phyloP scores from a whole-genome alignment of 768 basidiomycete genomes.

The Tylopilus plumbeoviolaceoides region DNA sequence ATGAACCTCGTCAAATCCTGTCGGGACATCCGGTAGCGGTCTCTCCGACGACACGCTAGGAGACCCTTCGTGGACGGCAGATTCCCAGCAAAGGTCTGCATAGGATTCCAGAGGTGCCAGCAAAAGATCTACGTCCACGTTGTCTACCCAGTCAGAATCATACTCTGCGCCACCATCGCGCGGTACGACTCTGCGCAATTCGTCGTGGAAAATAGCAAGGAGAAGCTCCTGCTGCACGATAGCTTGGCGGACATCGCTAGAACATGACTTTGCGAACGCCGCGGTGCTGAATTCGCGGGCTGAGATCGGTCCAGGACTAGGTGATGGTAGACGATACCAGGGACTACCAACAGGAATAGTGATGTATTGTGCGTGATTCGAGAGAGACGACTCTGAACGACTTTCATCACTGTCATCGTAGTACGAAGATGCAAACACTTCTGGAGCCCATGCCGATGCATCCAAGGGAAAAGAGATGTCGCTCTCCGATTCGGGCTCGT shows the following conservation, averaged over 20 bases:
- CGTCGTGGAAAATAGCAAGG: constrained; percentile 30
- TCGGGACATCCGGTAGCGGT: constrained; percentile 26
- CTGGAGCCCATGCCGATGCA: constrained; percentile 19
- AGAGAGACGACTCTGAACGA: constrained; percentile 13
- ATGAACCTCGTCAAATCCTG: constrained; percentile 26
- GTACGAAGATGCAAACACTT: constrained; percentile 9
- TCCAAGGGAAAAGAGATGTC: constrained; percentile 16
- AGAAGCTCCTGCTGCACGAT: constrained; percentile 32
- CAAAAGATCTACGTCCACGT: constrained; percentile 27
- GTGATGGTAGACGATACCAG: constrained; percentile 34
- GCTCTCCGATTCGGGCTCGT: constrained; percentile 19
- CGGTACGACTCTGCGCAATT: constrained; percentile 25
- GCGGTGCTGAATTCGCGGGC: constrained; percentile 18
- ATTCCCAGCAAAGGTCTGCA: constrained; percentile 28
- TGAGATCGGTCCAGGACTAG: constrained; percentile 24
- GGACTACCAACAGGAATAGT: constrained; percentile 37
- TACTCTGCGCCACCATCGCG: constrained; percentile 11
- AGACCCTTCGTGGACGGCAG: constrained; percentile 21
- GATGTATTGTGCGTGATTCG: constrained; percentile 36
- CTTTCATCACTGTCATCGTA: constrained; percentile 21
- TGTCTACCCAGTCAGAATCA: constrained; percentile 25
- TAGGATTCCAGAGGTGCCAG: constrained; percentile 27
- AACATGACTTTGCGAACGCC: constrained; percentile 25
- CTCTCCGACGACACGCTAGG: constrained; percentile 4
- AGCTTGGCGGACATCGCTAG: constrained; percentile 30